phyloP scores from a whole-genome alignment of 768 basidiomycete species.

The Boletales sp. region DNA sequence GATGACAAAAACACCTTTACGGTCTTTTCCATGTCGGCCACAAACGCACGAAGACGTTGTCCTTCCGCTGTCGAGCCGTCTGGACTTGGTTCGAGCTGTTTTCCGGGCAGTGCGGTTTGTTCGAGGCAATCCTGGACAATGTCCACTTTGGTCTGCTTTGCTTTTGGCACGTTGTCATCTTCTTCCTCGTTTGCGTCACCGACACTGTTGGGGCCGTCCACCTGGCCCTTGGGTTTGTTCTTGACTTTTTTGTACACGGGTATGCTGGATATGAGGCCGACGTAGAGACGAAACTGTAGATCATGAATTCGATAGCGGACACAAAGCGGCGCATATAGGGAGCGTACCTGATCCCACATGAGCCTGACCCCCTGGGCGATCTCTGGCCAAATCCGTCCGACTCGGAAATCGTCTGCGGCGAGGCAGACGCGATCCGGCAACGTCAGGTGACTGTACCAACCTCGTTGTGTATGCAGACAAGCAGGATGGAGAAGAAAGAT shows the following conservation, averaged over 20 bases:
- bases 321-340: not conserved
- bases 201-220: constrained; percentile 30
- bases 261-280: constrained; percentile 28
- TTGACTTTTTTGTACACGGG: constrained; percentile 30
- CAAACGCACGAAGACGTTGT: constrained; percentile 43
- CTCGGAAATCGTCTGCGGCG: constrained; percentile 30
- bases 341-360: constrained; percentile 30
- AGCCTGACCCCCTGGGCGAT: constrained; percentile 25
- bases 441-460: constrained; percentile 3
- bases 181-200: constrained; percentile 30
- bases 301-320: not conserved
- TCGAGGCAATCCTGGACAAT: constrained; percentile 30
- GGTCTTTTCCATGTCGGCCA: constrained; percentile 57
- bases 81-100: constrained; percentile 22
- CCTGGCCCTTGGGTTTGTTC: constrained; percentile 11
- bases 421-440: constrained; percentile 22
- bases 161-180: constrained; percentile 16
- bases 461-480: no score
- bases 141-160: constrained; percentile 15
- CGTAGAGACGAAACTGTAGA: constrained; percentile 29
- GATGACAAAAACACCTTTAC: constrained; percentile 69
- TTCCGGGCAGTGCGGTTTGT: constrained; percentile 27
- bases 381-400: constrained; percentile 31
- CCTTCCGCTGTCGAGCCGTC: constrained; percentile 10
- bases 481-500: not conserved